These are phyloP conservation scores for Fraxinus albicans DNA, from an alignment of 305 asterid species.

Conservation along the genomic window DNA sequence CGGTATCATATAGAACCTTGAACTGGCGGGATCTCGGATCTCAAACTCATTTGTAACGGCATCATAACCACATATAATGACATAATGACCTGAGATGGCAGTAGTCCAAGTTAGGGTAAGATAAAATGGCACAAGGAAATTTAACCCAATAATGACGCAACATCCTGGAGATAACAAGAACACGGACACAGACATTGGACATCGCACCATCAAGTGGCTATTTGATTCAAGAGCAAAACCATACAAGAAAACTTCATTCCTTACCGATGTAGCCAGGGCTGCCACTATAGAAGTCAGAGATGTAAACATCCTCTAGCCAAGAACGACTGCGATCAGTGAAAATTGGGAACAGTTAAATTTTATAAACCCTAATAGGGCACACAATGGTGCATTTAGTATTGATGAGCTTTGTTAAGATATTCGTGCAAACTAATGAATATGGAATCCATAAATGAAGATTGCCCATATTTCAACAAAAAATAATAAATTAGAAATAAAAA, in stretches of 20 bases:
- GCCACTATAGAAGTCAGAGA: constrained; percentile 50
- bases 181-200: neutral
- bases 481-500: neutral
- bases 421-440: neutral
- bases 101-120: constrained; percentile 21
- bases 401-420: neutral
- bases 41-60: constrained; percentile 76
- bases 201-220: constrained; percentile 10
- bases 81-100: constrained; percentile 68
- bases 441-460: neutral
- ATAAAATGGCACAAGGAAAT: neutral
- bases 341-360: neutral
- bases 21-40: constrained; percentile 98
- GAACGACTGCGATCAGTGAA: constrained; percentile 44
- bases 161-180: neutral
- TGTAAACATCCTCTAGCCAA: constrained; percentile 48
- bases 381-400: neutral
- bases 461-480: neutral
- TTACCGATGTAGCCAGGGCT: constrained; percentile 76
- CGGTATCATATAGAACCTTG: constrained; percentile 50
- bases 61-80: constrained; percentile 88
- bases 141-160: neutral
- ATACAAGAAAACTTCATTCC: constrained; percentile 19
- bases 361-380: neutral
- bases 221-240: constrained; percentile 9